Percentiles rank a stretch among this genome's conserved stretches.
phyloP scores from a whole-genome alignment of 805 yeast species.

The Ogataea haglerorum region DNA sequence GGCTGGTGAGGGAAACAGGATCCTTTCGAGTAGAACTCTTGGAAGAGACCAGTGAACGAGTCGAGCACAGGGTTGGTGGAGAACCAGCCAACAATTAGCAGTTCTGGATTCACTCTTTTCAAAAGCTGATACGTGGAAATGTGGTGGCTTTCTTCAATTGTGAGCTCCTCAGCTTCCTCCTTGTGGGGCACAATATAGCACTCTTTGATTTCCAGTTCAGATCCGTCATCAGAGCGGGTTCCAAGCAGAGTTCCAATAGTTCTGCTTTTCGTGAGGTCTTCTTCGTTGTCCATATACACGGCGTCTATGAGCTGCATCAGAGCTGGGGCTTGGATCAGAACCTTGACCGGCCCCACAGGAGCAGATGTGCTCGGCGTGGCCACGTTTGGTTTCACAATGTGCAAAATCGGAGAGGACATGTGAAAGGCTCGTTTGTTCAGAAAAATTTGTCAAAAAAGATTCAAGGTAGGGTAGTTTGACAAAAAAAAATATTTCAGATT shows the following conservation, averaged over 20 bases:
- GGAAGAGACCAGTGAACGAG: slow-evolving; percentile 71
- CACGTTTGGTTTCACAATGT: slow-evolving; percentile 46
- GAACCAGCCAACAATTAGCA: slow-evolving; percentile 83
- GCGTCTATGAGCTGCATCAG: slow-evolving; percentile 75
- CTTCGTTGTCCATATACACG: slow-evolving; percentile 48
- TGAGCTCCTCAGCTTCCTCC: slow-evolving; percentile 71
- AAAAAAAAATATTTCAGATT: slow-evolving; percentile 5
- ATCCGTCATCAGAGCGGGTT: slow-evolving; percentile 77
- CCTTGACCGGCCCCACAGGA: slow-evolving; percentile 44
- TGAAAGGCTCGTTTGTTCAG: slow-evolving; percentile 9
- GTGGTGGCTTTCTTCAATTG: slow-evolving; percentile 75
- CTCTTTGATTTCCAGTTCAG: slow-evolving; percentile 65
- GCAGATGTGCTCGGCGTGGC: slow-evolving; percentile 32
- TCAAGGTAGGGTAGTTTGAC: slow-evolving; percentile 10
- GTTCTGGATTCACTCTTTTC: slow-evolving; percentile 76
- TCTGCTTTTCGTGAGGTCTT: slow-evolving; percentile 46
- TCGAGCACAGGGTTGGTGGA: slow-evolving; percentile 58
- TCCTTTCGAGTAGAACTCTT: slow-evolving; percentile 73
- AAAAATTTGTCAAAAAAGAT: slow-evolving; percentile 7
- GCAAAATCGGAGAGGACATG: slow-evolving; percentile 31
- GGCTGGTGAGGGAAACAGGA: slow-evolving; percentile 76
- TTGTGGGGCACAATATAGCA: slow-evolving; percentile 80
- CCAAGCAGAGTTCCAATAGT: slow-evolving; percentile 84
- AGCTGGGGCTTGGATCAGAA: slow-evolving; percentile 65
- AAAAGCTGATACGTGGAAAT: slow-evolving; percentile 65